Evolutionary conservation across 139 green algal genomes (phyloP).

Genomic region (Dunaliella sp.): DNA sequence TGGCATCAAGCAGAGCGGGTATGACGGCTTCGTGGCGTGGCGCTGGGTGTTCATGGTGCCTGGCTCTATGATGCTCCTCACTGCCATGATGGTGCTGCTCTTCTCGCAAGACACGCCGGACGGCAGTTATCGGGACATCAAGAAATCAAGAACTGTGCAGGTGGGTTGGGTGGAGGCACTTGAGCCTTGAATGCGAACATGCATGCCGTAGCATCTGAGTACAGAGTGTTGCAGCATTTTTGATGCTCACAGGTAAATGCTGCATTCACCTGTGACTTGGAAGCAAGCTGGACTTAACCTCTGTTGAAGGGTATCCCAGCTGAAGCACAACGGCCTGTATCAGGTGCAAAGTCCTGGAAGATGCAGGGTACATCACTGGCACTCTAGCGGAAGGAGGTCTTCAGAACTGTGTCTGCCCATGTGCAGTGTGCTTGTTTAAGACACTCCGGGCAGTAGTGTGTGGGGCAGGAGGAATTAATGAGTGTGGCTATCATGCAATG

Average conservation of each 20-base stretch:
- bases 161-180: no score
- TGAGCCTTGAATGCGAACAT: constrained; percentile 54
- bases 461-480: no score
- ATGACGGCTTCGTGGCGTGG: constrained; percentile 31
- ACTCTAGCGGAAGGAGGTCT: no score
- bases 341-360: background rate
- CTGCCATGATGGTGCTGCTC: constrained; percentile 28
- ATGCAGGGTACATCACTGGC: no score
- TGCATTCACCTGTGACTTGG: background rate
- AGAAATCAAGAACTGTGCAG: constrained; percentile 69
- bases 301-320: no score
- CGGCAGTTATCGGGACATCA: constrained; percentile 76
- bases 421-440: no score
- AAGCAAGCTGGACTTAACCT: no score
- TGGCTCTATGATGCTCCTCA: constrained; percentile 62
- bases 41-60: constrained; percentile 80
- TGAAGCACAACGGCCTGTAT: no score
- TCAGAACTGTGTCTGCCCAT: no score
- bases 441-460: no score
- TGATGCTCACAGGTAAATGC: background rate
- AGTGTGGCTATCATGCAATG: no score
- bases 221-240: background rate
- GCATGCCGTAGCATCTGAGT: constrained; percentile 7
- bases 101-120: constrained; percentile 77
- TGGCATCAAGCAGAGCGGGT: constrained; percentile 20